Evolutionary conservation across 495 filamentous ascomycete species (phyloP), one percentile per base, ranked within the genome.

Genomic region (Lentithecium fluviatile): DNA sequence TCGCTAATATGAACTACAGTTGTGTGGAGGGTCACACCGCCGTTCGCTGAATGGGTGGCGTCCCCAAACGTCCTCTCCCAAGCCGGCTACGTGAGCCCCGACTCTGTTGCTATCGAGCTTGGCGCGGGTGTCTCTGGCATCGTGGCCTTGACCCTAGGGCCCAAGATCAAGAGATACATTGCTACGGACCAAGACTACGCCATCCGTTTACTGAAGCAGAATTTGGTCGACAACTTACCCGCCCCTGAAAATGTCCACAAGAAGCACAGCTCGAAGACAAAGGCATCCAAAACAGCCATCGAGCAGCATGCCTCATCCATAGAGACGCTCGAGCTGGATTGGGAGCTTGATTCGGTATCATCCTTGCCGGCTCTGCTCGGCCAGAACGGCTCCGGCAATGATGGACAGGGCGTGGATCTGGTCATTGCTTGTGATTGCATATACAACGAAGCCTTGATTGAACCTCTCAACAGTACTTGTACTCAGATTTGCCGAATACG

Each of bases 181-280:
- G 83, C 91, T 36, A 96, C 91, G 5, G 94, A 98, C 71, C 92
- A 97, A 68, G 78, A 84, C 49, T 97, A 97, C 71, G 88, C 95
- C 0, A 76, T 85, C 24, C 86, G 83, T 57, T 75, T 91, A 0
- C 77, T 95, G 24, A 81, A 83, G 58, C 80, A 84, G 67, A 98
- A 98, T 68, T 70, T 98, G 1, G 69, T 77, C 4, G 82, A 82
- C 29, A 97, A 96, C 51, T 17, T 45, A 15, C 42, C 50, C 2
- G 32, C 29, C 29, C 10, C 29, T 20, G 0, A 49, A 45, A 48
- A 17, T 11, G 17, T 20, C 50, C 20, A 51, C 37, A 54, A 47
- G 13, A 59, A 60, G 32, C 11, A 21, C 7, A 40, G 51, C n/a
- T 42, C 49, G 29, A 68, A 59, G 49, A 21, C 42, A 2, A 56